A percentile compares a stretch with the other conserved stretches of the same genome.
Evolutionary conservation across 345 rosid genomes (phyloP).

Genomic region (Brassica nigra): DNA sequence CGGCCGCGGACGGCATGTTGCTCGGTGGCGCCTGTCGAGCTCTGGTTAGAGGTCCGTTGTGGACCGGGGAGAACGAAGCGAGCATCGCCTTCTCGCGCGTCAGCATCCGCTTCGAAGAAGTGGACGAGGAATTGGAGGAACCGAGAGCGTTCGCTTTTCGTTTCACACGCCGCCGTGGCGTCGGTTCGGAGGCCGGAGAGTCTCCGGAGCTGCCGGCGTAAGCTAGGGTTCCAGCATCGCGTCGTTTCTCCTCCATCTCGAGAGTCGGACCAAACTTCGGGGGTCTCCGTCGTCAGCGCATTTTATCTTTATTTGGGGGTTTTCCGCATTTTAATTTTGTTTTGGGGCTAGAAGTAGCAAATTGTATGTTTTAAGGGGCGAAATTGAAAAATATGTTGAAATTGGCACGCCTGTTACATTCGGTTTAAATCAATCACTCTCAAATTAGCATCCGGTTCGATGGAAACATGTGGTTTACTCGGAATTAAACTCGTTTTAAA

Average conservation of each 20-base stretch:
- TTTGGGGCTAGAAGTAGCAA: neutral
- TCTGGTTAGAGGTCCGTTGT: slow-evolving; percentile 93
- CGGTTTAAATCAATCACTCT: slow-evolving; percentile 15
- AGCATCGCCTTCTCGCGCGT: slow-evolving; percentile 80
- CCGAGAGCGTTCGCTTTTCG: slow-evolving; percentile 65
- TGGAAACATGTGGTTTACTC: neutral
- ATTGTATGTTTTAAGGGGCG: neutral
- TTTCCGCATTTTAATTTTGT: neutral
- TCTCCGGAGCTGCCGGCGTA: slow-evolving; percentile 41
- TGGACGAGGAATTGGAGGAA: slow-evolving; percentile 49
- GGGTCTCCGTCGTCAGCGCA: slow-evolving; percentile 11
- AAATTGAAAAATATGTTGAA: neutral
- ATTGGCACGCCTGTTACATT: neutral
- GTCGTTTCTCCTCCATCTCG: slow-evolving; percentile 67
- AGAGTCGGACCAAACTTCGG: neutral
- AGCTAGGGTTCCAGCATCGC: slow-evolving; percentile 55
- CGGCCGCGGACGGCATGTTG: slow-evolving; percentile 38
- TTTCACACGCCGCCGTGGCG: slow-evolving; percentile 74
- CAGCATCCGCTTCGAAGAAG: slow-evolving; percentile 64
- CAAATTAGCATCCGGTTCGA: slow-evolving; percentile 6
- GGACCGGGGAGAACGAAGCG: slow-evolving; percentile 59
- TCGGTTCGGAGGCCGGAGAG: slow-evolving; percentile 61
- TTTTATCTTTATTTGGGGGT: neutral
- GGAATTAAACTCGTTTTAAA: neutral
- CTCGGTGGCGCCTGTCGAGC: slow-evolving; percentile 74